phyloP scores from a whole-genome alignment of 352 stramenopile genomes.

The Phytophthora cryptogea region DNA sequence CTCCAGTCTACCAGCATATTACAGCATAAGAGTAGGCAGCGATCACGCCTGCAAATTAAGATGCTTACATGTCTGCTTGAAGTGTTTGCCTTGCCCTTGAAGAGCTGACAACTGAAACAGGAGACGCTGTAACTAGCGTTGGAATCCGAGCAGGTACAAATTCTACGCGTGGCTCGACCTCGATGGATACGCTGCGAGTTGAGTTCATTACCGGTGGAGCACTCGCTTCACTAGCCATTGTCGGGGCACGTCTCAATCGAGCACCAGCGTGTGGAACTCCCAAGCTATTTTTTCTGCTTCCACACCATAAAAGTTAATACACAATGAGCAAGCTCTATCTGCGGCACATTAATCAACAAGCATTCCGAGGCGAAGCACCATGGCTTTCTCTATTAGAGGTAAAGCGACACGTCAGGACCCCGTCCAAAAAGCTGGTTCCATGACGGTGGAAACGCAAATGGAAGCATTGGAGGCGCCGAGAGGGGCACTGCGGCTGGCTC shows the following conservation, averaged over 20 bases:
- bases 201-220: background rate
- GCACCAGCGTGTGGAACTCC: background rate
- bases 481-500: conserved; percentile 20
- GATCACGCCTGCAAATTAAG: background rate
- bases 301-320: background rate
- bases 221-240: conserved; percentile 2
- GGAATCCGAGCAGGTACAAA: conserved; percentile 36
- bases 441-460: conserved; percentile 57
- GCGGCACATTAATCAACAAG: conserved; percentile 2
- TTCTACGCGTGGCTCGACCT: conserved; percentile 19
- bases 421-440: conserved; percentile 74
- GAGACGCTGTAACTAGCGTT: conserved; percentile 11
- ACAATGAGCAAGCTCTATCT: conserved; percentile 2
- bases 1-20: conserved; percentile 29
- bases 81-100: conserved; percentile 15
- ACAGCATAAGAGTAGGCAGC: background rate
- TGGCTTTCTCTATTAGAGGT: conserved; percentile 45
- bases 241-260: background rate
- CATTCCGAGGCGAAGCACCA: conserved; percentile 10
- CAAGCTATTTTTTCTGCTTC: conserved; percentile 23
- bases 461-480: conserved; percentile 23
- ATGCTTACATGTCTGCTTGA: conserved; percentile 26
- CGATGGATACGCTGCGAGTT: conserved; percentile 3
- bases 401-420: conserved; percentile 54
- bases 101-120: conserved; percentile 8